Base-by-base conservation (phyloP, 2,329 filamentous ascomycete genomes). In the Nigrospora oryzae region DNA sequence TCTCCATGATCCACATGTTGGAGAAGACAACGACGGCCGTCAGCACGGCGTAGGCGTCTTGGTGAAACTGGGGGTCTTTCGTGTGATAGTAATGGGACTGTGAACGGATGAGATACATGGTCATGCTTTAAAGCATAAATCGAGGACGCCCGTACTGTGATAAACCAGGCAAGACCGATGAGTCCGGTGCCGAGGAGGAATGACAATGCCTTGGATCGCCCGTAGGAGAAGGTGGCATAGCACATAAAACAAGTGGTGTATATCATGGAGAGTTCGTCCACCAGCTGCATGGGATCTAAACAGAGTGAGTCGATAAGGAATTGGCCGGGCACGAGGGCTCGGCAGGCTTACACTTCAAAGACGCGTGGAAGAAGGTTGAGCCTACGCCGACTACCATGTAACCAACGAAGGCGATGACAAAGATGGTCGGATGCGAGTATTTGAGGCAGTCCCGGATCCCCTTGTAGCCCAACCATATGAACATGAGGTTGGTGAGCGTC, bases 1-100 rank as follows among this genome's bases (percentile, higher is more conserved):
- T 59, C 53, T 75, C 70, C 84, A 91, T 91, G 23, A 86, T 79
- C 59, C 81, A 88, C 70, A 90, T 83, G 54, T 81, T 84, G 32
- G 85, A 80, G 43, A 85, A 68, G 19, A 93, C 72, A 17, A 91
- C 79, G 36, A 81, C 70, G 5, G 74, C 73, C 0, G 87, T 93
- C 37, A 94, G 67, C 4, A 84, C 58, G 2, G 81, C 86, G 54
- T 89, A 94, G 5, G 83, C 84, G 49, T 80, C 82, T 60, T 94
- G 87, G 64, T 94, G 89, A 62, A 94, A 94, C 1, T 79, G 70
- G 0, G 89, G 87, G 51, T 94, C 83, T 59, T 90, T 87, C 14
- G 89, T 79, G 50, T 86, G 80, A 58, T 89, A 85, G 64, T 95
- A 95, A 63, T 68, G 69, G 4, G 62, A 56, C 68, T 72, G 23